Evolutionary conservation across 768 basidiomycete genomes (phyloP).

Genomic region (Suillus subluteus): DNA sequence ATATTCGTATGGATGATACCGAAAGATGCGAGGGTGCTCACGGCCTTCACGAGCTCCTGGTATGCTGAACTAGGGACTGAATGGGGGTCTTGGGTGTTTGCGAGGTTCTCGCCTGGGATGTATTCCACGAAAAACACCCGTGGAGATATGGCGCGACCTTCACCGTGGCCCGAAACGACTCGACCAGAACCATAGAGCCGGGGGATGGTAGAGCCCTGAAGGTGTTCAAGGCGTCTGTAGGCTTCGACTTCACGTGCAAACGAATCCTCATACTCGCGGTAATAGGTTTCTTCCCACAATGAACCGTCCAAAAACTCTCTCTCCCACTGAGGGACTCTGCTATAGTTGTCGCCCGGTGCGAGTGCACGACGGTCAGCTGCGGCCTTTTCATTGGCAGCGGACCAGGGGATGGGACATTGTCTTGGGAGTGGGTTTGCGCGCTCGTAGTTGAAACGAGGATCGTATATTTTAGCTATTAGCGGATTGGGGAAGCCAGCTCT

Average conservation of each 20-base stretch:
- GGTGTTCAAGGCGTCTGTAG: not conserved
- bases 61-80: not conserved
- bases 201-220: not conserved
- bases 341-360: not conserved
- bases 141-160: constrained; percentile 7
- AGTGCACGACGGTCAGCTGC: not conserved
- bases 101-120: constrained; percentile 5
- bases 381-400: not conserved
- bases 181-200: constrained; percentile 3
- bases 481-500: not conserved
- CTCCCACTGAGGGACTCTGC: not conserved
- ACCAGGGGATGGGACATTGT: not conserved
- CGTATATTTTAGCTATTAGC: not conserved
- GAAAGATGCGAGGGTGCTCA: not conserved
- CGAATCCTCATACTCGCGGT: not conserved
- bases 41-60: not conserved
- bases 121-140: constrained; percentile 2
- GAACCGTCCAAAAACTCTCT: not conserved
- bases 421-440: not conserved
- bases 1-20: not conserved
- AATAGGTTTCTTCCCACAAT: not conserved
- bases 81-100: not conserved
- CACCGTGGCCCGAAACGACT: not conserved
- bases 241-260: not conserved
- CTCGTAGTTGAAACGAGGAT: not conserved